Base-by-base conservation (phyloP, 148 eudicot genomes). In the Mesembryanthemum crystallinum region DNA sequence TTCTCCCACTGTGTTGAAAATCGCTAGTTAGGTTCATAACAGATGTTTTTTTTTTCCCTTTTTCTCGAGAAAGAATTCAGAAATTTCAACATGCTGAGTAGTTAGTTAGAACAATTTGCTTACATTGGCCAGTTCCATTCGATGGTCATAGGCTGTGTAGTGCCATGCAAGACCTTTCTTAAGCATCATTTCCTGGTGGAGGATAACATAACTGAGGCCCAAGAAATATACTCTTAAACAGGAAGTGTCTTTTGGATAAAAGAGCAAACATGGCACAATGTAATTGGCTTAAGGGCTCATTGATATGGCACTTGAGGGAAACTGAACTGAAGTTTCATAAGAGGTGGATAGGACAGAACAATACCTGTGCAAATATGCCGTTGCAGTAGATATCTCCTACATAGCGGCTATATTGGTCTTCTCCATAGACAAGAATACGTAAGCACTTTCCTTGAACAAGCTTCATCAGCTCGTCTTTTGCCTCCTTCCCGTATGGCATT, bases 151-250 rank as follows among this genome's bases (percentile, higher is more conserved):
- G 33, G 94, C 98, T 73, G 85, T 80, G 63, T 92, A 92, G 29
- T 95, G 98, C 98, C 98, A 95, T 58, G 91, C 98, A 20, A 90
- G 78, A 58, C 98, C 98, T 78, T 92, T 95, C 92, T 95, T 95
- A 45, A 95, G 89, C 97, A 92, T 87, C 67, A 59, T 24, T 78
- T 95, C 98, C 97, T 95, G 74, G 37, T 78, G 5, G 63, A 64
- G 30, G 29, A 57, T 20, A 12, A 29, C 24, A 72, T 24, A 33
- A 6, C 57, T 59, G 30, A 29, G 21, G 15, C 64, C 63, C 42
- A 37, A 7, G 11, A 17, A 43, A 42, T 8, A 42, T 66, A n/a
- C 18, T 37, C 17, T 39, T 5, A 20, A n/a, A 5, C 32, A 11
- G 24, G 35, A 8, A 39, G 59, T 54, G 59, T 54, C 20, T 54